phyloP scores from a whole-genome alignment of 2,329 filamentous ascomycete genomes.

The Thelonectria blattea region DNA sequence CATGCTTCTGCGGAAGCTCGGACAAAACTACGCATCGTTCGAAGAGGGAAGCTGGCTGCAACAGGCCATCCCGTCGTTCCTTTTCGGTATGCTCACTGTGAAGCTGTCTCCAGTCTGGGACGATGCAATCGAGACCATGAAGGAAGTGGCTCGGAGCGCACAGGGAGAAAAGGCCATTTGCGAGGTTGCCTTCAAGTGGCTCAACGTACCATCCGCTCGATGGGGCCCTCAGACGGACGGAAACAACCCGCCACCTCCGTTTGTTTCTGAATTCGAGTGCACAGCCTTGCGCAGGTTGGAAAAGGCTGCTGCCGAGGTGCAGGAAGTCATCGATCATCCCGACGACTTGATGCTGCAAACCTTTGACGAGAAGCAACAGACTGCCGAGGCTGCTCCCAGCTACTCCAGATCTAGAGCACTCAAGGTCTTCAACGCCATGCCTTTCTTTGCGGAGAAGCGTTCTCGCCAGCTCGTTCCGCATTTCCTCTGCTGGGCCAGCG shows the following conservation, averaged over 20 bases:
- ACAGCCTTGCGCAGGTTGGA: constrained; percentile 71
- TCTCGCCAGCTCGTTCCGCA: constrained; percentile 86
- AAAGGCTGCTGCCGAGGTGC: constrained; percentile 56
- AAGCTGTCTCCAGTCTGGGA: constrained; percentile 88
- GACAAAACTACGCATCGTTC: constrained; percentile 66
- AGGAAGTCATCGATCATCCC: constrained; percentile 58
- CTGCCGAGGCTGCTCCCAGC: constrained; percentile 55
- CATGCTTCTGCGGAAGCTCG: constrained; percentile 84
- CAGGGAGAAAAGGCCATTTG: constrained; percentile 75
- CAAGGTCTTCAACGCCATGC: constrained; percentile 75
- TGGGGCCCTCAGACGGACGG: constrained; percentile 54
- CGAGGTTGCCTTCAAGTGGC: constrained; percentile 78
- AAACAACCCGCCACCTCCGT: constrained; percentile 43
- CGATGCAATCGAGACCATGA: constrained; percentile 76
- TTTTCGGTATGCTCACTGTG: constrained; percentile 88
- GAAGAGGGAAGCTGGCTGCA: constrained; percentile 68
- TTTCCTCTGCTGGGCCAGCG: constrained; percentile 79
- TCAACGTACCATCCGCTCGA: constrained; percentile 63
- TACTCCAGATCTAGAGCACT: constrained; percentile 79
- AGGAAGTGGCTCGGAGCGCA: constrained; percentile 73
- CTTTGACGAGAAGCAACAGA: constrained; percentile 69
- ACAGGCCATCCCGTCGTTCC: constrained; percentile 77
- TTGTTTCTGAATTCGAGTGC: constrained; percentile 82
- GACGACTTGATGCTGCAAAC: constrained; percentile 63
- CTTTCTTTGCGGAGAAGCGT: constrained; percentile 81